Base-by-base conservation (phyloP, 306 rosid species). In the Macrotyloma uniflorum region DNA sequence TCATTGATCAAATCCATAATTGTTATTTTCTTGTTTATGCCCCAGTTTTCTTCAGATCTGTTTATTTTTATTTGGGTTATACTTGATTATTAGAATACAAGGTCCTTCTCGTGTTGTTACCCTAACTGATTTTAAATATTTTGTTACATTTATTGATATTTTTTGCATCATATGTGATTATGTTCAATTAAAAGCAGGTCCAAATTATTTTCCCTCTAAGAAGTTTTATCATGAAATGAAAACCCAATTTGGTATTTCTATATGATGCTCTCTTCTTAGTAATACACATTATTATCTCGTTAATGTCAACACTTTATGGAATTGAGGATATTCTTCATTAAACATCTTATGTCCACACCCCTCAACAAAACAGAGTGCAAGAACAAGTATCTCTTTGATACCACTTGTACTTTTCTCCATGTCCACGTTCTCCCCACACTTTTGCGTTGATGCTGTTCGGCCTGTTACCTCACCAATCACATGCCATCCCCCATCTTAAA, bases 21-120 rank as follows among this genome's bases (percentile, higher is more conserved):
- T 71, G 9, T 79, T 74, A 67, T 66, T 12, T 20, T 28, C 68
- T 58, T 8, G 32, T 54, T 33, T 33, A 28, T 26, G 5, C 70
- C 38, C 43, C 15, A 19, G 14, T 19, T 59, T 68, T 62, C 53
- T 59, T 40, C 47, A 24, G 46, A 19, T 55, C 23, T 14, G 49
- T 33, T 67, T 75, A 49, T 79, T 30, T 23, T 57, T 43, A 32
- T 58, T 59, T 43, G 35, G 45, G 11, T 51, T 66, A 24, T 78
- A 45, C 20, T 46, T 45, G 33, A 45, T 68, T 64, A 30, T 18
- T 55, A 70, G 26, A 59, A 28, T 47, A 26, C 30, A 15, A 68
- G 54, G 18, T 36, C 45, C 45, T 11, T 40, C 45, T 40, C 45
- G 1, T 45, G 5, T 45, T 14, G 6, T 45, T 14, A 12, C 50